Conservation (phyloP, 2,329 filamentous ascomycete species). For the Fusarium sp. region DNA sequence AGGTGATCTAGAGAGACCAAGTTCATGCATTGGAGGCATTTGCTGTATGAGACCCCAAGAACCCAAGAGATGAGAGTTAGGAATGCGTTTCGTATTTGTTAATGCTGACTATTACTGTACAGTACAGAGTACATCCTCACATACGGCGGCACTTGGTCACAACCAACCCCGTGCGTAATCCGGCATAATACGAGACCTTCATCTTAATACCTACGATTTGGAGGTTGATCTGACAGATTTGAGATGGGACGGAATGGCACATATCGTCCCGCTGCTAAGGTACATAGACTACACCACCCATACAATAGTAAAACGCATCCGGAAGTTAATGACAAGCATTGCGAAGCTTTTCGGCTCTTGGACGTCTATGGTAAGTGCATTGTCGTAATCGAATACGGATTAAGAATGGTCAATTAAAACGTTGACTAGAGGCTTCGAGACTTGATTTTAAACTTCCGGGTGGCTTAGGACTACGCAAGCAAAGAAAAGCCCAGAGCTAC, state of each 20-base stretch:
- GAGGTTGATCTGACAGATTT: background rate
- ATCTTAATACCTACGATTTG: constrained; percentile 10
- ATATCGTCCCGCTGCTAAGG: background rate
- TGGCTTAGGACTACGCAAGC: constrained; percentile 25
- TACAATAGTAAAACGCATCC: constrained; percentile 22
- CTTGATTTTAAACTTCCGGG: constrained; percentile 27
- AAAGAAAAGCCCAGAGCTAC: constrained; percentile 10
- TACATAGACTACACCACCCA: background rate
- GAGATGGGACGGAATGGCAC: constrained; percentile 6
- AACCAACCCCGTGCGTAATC: constrained; percentile 2
- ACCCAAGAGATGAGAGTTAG: constrained; percentile 5
- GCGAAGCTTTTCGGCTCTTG: constrained; percentile 10
- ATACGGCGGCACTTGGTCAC: background rate
- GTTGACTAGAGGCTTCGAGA: constrained; percentile 1
- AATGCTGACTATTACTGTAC: constrained; percentile 13
- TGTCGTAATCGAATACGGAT: constrained; percentile 3
- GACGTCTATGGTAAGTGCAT: constrained; percentile 25
- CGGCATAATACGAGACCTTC: constrained; percentile 22
- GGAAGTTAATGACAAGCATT: constrained; percentile 21
- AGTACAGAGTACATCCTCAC: background rate
- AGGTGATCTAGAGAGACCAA: constrained; percentile 2
- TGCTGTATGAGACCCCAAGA: background rate
- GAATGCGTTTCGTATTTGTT: constrained; percentile 41
- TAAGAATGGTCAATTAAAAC: constrained; percentile 1
- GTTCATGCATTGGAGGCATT: constrained; percentile 12